phyloP scores from a whole-genome alignment of 73 alveolate genomes.

The Paramecium sexaurelia region DNA sequence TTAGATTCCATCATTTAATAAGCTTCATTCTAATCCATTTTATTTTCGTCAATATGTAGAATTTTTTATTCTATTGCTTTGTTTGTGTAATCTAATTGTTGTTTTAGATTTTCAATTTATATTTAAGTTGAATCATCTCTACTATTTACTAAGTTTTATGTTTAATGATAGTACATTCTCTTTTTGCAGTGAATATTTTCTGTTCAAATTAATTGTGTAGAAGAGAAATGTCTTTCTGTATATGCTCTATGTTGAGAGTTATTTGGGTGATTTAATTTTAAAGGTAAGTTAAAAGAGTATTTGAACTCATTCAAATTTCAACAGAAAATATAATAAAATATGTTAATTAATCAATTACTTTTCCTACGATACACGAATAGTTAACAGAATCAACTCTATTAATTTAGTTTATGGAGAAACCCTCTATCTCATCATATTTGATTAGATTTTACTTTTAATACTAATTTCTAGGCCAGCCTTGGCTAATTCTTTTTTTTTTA shows the following conservation, averaged over 20 bases:
- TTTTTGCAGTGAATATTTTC: background rate
- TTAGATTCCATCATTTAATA: constrained; percentile 55
- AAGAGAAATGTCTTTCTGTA: background rate
- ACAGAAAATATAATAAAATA: background rate
- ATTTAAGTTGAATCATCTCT: background rate
- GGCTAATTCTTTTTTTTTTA: constrained; percentile 25
- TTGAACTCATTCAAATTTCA: constrained; percentile 35
- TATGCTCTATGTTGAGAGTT: constrained; percentile 5
- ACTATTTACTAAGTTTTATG: background rate
- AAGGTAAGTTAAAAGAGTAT: constrained; percentile 7
- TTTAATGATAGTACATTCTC: background rate
- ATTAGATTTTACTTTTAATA: background rate
- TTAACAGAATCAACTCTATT: background rate
- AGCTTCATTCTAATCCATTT: constrained; percentile 47
- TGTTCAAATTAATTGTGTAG: background rate
- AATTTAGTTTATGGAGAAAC: background rate
- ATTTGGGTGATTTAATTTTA: background rate
- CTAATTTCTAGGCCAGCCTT: background rate
- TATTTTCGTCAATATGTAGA: background rate
- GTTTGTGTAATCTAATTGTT: background rate
- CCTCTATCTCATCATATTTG: constrained; percentile 7
- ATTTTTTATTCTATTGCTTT: background rate
- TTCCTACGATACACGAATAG: constrained; percentile 12
- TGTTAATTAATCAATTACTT: background rate
- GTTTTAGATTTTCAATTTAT: background rate